These are phyloP conservation scores for Aspergillus mulundensis DNA, from an alignment of 495 filamentous ascomycete genomes.

Conservation along the genomic window DNA sequence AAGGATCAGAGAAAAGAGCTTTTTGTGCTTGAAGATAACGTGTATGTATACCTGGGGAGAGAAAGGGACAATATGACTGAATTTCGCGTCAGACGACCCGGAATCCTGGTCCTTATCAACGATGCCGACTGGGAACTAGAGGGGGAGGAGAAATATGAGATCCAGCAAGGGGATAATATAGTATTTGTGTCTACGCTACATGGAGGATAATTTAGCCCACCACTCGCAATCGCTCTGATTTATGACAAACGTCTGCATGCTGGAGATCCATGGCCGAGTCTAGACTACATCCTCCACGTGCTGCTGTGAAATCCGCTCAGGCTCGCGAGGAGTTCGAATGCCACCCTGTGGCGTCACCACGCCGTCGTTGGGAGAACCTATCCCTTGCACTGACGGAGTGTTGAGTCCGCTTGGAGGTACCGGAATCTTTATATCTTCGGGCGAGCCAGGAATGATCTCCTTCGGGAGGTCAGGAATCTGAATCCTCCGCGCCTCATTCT, in stretches of 20 bases:
- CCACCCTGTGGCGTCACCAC: slow-evolving; percentile 42
- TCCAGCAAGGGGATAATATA: slow-evolving; percentile 79
- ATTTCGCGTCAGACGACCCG: slow-evolving; percentile 65
- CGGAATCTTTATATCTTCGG: slow-evolving; percentile 80
- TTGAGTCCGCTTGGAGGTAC: slow-evolving; percentile 59
- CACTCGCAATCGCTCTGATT: slow-evolving; percentile 5
- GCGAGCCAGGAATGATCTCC: slow-evolving; percentile 65
- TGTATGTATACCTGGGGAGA: slow-evolving; percentile 61
- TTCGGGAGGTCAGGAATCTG: slow-evolving; percentile 63
- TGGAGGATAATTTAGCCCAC: slow-evolving; percentile 58
- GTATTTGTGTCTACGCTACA: slow-evolving; percentile 98
- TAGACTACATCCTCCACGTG: slow-evolving; percentile 49
- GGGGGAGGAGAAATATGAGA: slow-evolving; percentile 83
- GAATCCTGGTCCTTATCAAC: slow-evolving; percentile 97
- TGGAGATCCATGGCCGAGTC: neutral
- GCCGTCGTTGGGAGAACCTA: slow-evolving; percentile 46
- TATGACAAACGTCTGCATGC: neutral
- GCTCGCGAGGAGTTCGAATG: slow-evolving; percentile 42
- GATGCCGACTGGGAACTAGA: slow-evolving; percentile 98
- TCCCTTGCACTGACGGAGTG: slow-evolving; percentile 41
- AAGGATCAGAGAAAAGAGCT: slow-evolving; percentile 80
- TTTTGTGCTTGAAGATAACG: slow-evolving; percentile 80
- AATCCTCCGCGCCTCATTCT: slow-evolving; percentile 89
- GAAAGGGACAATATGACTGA: neutral
- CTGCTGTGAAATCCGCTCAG: slow-evolving; percentile 45